Evolutionary conservation across 305 asterid species (phyloP), one percentile per base, ranked within the genome.

Genomic region (Plantago lanceolata): DNA sequence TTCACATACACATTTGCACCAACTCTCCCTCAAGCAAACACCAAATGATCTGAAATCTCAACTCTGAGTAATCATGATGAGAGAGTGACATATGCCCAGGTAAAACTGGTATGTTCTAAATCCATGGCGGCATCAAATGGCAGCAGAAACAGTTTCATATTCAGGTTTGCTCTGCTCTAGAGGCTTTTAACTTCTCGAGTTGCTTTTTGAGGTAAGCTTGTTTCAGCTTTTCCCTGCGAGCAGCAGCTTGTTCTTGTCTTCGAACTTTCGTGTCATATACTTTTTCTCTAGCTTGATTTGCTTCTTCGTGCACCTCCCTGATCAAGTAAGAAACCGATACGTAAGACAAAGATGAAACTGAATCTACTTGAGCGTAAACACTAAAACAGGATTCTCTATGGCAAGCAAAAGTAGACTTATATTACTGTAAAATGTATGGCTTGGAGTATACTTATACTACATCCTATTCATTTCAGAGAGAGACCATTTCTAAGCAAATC

Each of bases 301-400:
- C 96, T 79, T 91, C 96, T 76, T 88, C 87, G 59, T 91, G 96
- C 79, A 91, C 88, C 78, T 91, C 96, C 97, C 91, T 90, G 86
- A 71, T 70, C 33, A 71, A 40, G 50, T 57, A 70, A 61, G 19
- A 29, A 64, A 55, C 3, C 9, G 33, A 15, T 17, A 50, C 48
- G 40, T 59, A 19, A 64, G 8, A 44, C 16, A 48, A 26, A 24
- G 44, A 49, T 16, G 37, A 35, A 15, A 66, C 13, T 17, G 18
- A 17, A 31, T 35, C 26, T 57, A 40, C 15, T 9, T 40, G 45
- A 40, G 45, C 45, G 9, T 9, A 9, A 3, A 33, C 9, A 35
- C 44, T 2, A 40, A 40, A 40, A 40, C 45, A 40, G 45, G 15
- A 40, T 11, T 8, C 13, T 8, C 0, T 37, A 37, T 37, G 44